Evolutionary conservation across 129 eudicot genomes (phyloP).

Genomic region (Arctium lappa): DNA sequence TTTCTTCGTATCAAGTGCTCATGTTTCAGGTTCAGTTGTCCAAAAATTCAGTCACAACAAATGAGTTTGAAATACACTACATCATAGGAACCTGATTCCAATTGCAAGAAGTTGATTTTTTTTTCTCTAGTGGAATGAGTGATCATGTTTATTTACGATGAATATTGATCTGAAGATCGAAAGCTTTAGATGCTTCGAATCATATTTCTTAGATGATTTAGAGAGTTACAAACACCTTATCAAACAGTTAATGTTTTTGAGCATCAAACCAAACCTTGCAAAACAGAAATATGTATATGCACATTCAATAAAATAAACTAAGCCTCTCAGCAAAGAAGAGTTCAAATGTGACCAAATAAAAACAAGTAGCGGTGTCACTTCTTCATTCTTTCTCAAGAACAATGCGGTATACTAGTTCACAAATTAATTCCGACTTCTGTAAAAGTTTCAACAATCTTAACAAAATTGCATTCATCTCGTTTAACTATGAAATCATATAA

Average conservation of each 20-base stretch:
- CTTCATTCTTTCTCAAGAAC: not conserved
- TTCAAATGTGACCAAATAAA: not conserved
- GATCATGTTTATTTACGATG: not conserved
- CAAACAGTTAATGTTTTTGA: not conserved
- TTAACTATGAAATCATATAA: not conserved
- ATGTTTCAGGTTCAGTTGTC: not conserved
- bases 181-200: not conserved
- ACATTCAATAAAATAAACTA: not conserved
- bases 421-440: not conserved
- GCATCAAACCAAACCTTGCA: not conserved
- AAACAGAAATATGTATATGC: not conserved
- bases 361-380: not conserved
- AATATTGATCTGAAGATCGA: not conserved
- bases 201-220: not conserved
- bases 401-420: not conserved
- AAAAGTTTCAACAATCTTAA: not conserved
- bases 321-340: not conserved
- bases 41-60: conserved; percentile 3
- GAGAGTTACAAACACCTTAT: not conserved
- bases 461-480: not conserved
- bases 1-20: not conserved
- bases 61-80: not conserved
- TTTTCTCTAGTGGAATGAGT: not conserved
- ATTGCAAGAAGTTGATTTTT: not conserved
- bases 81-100: conserved; percentile 6